Base-by-base conservation (phyloP, 2,329 filamentous ascomycete genomes). In the Fonsecaea nubica region DNA sequence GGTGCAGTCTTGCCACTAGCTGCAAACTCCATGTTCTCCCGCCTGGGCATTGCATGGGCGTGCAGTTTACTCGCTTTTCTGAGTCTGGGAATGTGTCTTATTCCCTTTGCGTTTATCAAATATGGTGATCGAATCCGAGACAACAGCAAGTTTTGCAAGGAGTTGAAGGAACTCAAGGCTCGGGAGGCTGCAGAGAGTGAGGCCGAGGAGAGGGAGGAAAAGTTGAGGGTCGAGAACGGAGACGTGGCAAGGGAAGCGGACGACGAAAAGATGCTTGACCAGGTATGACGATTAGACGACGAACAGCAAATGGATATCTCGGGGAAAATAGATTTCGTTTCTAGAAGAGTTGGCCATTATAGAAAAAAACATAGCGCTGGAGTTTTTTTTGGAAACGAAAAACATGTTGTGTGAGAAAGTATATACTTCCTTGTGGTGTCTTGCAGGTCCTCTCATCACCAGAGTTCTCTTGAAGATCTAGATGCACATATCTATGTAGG, bases 1-100 rank as follows among this genome's bases (percentile, higher is more conserved):
- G 86, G 84, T 1, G 83, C 83, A 0, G 78, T 88, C 1, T 79
- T 90, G 54, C 87, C 88, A 3, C 79, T 90, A 12, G 80, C 79
- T 7, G 77, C 78, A 5, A 71, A 72, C 15, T 73, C 74, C 2
- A 76, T 81, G 69, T 82, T 81, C 67, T 50, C 68, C 2, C 72
- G 69, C 6, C 68, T 81, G 8, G 78, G 80, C 0, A 75, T 81
- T 2, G 68, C 75, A 1, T 81, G 79, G 80, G 80, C 76, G 4
- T 80, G 78, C 48, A 79, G 76, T 13, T 64, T 81, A 4, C 71
- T 82, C 13, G 80, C 75, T 1, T 80, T 81, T 63, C 62, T 78
- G 21, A 77, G 77, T 62, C 21, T 81, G 25, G 74, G 70, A 1
- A 79, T 80, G 65, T 73, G 76, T 25, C 73, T 77, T 0, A 81